phyloP scores from a whole-genome alignment of 1,139 yeast genomes.

The Suhomyces bokatorum region DNA sequence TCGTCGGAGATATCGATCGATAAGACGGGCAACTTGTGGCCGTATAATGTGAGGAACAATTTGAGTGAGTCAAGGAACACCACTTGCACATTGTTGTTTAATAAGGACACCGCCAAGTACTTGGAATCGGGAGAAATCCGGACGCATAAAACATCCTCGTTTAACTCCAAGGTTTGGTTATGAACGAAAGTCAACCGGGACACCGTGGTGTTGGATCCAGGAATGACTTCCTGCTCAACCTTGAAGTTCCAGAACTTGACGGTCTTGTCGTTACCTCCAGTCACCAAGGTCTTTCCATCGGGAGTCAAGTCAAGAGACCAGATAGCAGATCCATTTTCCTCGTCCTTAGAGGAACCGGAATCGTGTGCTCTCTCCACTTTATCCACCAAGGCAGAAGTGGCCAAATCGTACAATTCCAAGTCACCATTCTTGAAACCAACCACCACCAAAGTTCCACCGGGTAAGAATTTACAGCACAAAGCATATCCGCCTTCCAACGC shows the following conservation, averaged over 20 bases:
- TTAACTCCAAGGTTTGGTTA: slow-evolving; percentile 76
- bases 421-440: slow-evolving; percentile 92
- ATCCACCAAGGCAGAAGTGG: slow-evolving; percentile 72
- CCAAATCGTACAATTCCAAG: slow-evolving; percentile 80
- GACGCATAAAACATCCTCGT: slow-evolving; percentile 82
- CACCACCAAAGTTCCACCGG: slow-evolving; percentile 86
- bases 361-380: slow-evolving; percentile 67
- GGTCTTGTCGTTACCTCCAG: slow-evolving; percentile 92
- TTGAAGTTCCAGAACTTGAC: slow-evolving; percentile 88
- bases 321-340: slow-evolving; percentile 65
- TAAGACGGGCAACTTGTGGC: slow-evolving; percentile 92
- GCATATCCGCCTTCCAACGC: slow-evolving; percentile 78
- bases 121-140: slow-evolving; percentile 80
- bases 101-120: slow-evolving; percentile 76
- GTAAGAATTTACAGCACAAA: slow-evolving; percentile 75
- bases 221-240: slow-evolving; percentile 63
- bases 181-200: slow-evolving; percentile 65
- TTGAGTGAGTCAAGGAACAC: slow-evolving; percentile 85
- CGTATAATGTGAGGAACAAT: slow-evolving; percentile 84
- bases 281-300: slow-evolving; percentile 81
- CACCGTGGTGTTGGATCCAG: slow-evolving; percentile 61
- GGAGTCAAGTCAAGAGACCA: slow-evolving; percentile 89
- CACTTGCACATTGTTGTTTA: slow-evolving; percentile 92
- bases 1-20: slow-evolving; percentile 89
- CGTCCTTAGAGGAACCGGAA: slow-evolving; percentile 19